Evolutionary conservation across 371 early-diverging fungal genomes (phyloP).

Genomic region (Sporodiniella umbellata): DNA sequence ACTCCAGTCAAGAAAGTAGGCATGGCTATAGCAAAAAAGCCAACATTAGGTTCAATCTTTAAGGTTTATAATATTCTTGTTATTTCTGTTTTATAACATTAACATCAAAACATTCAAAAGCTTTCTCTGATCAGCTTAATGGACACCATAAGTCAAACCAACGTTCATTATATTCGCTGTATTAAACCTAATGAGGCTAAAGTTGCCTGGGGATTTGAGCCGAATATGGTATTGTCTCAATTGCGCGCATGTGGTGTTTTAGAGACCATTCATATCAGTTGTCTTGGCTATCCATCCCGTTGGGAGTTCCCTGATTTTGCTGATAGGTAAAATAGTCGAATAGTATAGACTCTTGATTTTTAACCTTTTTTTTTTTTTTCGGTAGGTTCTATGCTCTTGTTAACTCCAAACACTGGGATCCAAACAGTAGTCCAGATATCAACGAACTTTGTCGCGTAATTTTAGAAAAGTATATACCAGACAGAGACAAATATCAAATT

Average conservation of each 20-base stretch:
- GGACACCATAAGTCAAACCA: conserved; percentile 91
- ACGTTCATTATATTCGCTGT: conserved; percentile 97
- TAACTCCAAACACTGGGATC: conserved; percentile 67
- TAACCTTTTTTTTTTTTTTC: not conserved
- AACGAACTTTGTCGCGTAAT: conserved; percentile 61
- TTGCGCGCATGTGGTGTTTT: conserved; percentile 99
- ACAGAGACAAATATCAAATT: conserved; percentile 89
- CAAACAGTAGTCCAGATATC: conserved; percentile 46
- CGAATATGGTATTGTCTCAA: conserved; percentile 92
- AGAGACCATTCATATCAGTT: conserved; percentile 98
- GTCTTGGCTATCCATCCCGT: conserved; percentile 98
- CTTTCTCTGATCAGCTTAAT: conserved; percentile 86
- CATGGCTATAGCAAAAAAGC: conserved; percentile 63
- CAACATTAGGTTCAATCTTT: conserved; percentile 87
- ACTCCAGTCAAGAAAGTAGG: conserved; percentile 32
- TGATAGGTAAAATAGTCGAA: conserved; percentile 61
- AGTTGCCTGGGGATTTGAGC: conserved; percentile 85
- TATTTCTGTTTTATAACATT: too few species aligned
- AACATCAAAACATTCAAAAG: too few species aligned
- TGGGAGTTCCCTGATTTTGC: conserved; percentile 92
- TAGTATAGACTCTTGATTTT: too few species aligned
- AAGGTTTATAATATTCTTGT: too few species aligned
- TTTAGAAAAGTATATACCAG: conserved; percentile 66
- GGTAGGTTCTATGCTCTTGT: conserved; percentile 80
- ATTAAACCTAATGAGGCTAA: conserved; percentile 97